These are phyloP conservation scores for Lepidium aucheri DNA, from an alignment of 345 rosid species.

Conservation along the genomic window DNA sequence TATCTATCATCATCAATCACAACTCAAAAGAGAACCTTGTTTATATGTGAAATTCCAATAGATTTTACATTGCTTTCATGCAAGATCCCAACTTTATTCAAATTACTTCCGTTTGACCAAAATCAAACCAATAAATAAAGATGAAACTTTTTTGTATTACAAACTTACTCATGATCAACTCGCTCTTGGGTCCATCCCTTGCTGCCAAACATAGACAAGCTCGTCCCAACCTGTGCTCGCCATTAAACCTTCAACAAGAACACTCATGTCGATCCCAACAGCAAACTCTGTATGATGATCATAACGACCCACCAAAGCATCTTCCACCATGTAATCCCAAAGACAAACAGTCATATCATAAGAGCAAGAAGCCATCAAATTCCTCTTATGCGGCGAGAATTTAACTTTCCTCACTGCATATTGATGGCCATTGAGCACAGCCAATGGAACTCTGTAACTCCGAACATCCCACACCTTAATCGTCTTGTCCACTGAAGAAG, in stretches of 20 bases:
- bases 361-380: constrained; percentile 65
- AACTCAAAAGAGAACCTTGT: not conserved
- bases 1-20: not conserved
- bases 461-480: constrained; percentile 83
- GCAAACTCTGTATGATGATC: constrained; percentile 91
- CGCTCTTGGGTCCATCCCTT: constrained; percentile 84
- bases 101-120: not conserved
- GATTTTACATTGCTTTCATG: not conserved
- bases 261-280: constrained; percentile 83
- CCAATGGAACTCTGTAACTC: constrained; percentile 56
- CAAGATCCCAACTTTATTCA: constrained; percentile 14
- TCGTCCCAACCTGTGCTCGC: constrained; percentile 98
- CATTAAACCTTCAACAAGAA: constrained; percentile 84
- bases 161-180: constrained; percentile 29
- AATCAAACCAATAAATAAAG: constrained; percentile 3
- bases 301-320: constrained; percentile 67
- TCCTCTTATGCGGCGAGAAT: constrained; percentile 82
- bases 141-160: not conserved
- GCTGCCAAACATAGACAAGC: constrained; percentile 87
- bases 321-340: constrained; percentile 91
- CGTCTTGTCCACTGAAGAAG: constrained; percentile 69
- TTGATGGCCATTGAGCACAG: constrained; percentile 73
- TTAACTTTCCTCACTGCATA: constrained; percentile 81
- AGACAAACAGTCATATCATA: constrained; percentile 84
- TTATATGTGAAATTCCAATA: not conserved